Base-by-base conservation (phyloP, 179 eudicot species). In the Camellia oleifera region DNA sequence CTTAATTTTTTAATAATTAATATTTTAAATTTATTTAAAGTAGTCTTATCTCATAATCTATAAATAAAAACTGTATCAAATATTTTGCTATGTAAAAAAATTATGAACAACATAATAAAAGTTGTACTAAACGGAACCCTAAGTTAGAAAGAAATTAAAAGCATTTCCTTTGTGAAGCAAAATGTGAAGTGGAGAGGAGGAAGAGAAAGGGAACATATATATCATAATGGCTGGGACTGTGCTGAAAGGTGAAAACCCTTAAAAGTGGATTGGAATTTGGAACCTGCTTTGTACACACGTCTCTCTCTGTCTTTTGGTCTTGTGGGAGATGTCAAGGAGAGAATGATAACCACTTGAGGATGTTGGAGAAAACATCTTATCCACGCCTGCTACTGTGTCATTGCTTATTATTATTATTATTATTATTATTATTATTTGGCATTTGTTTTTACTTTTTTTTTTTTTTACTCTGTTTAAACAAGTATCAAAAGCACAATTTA, bases 241-340 rank as follows among this genome's bases (percentile, higher is more conserved):
- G 20, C 61, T 52, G 61, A 20, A 52, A 72, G 76, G n/a, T 52
- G 62, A 53, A 18, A 18, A 72, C 44, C 2, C 0, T 13, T 18
- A 5, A 72, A 72, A 72, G 76, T 72, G 76, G 5, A 52, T 72
- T 72, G 76, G 76, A 72, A 72, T 14, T 72, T 72, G 76, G 76
- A 72, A 72, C 61, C 75, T 52, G 56, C 74, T 53, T 15, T 23
- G 11, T 18, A 0, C 1, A 13, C 15, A 40, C 50, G 40, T 71
- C 75, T 70, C 45, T 15, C 10, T 69, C 52, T 66, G 46, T 66
- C 70, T 66, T 44, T 66, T 45, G 26, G 46, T 66, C 70, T 70
- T 73, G 18, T 53, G 53, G 76, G 54, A 53, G 45, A 20, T 73
- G 76, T 54, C 76, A 56, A 74, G 64, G 77, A 7, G 50, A 56